Conservation (phyloP, 345 rosid genomes). For the Eucalyptus marginata region DNA sequence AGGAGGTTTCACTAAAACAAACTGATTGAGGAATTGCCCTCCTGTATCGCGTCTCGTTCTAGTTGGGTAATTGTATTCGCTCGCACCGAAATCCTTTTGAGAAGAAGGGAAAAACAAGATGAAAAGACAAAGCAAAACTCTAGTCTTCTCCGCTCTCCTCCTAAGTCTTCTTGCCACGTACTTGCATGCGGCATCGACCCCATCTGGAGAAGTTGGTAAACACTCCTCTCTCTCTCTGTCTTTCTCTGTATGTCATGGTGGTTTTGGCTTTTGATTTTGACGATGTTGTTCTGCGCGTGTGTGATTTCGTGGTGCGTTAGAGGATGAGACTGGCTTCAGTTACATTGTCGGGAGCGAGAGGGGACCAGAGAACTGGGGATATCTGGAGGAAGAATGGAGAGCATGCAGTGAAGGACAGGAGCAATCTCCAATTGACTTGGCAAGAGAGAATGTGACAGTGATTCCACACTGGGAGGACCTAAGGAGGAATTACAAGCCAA, state of each 20-base stretch:
- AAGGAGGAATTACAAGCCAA: slow-evolving; percentile 12
- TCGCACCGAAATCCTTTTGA: not conserved
- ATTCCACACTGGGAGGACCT: not conserved
- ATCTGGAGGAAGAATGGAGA: slow-evolving; percentile 20
- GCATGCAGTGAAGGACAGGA: slow-evolving; percentile 12
- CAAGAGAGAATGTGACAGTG: not conserved
- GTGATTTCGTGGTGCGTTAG: not conserved
- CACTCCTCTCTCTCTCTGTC: not conserved
- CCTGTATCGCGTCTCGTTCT: not conserved
- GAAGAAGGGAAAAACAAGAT: not conserved
- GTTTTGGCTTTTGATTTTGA: not conserved
- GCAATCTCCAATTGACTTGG: slow-evolving; percentile 31
- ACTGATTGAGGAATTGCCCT: not conserved
- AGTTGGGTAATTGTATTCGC: not conserved
- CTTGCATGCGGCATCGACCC: not conserved
- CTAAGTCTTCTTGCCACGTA: not conserved
- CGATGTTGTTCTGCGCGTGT: not conserved
- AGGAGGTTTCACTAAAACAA: not conserved
- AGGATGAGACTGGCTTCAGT: slow-evolving; percentile 47
- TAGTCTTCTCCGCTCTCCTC: not conserved
- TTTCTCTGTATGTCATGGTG: not conserved
- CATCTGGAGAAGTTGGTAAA: slow-evolving; percentile 16
- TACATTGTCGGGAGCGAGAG: slow-evolving; percentile 25
- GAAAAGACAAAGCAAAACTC: not conserved
- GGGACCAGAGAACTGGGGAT: slow-evolving; percentile 47